These are phyloP conservation scores for Plasmopara halstedii DNA, from an alignment of 352 stramenopile genomes.

Conservation along the genomic window DNA sequence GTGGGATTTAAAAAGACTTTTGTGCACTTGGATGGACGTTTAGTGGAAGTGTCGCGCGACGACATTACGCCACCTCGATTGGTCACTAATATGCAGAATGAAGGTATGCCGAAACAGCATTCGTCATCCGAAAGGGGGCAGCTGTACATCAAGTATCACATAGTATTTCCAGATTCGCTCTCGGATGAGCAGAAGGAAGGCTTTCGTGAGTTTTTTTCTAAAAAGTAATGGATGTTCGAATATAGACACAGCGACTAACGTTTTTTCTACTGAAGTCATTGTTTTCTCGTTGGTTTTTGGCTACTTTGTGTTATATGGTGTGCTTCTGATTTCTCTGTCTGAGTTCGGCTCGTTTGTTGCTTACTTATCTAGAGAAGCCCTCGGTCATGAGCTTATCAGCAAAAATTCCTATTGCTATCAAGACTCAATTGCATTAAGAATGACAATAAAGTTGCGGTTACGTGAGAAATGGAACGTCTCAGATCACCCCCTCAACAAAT, in stretches of 20 bases:
- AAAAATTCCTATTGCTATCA: too few species aligned
- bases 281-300: not conserved
- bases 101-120: slow-evolving; percentile 94
- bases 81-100: slow-evolving; percentile 80
- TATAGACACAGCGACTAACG: not conserved
- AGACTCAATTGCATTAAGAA: too few species aligned
- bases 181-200: slow-evolving; percentile 73
- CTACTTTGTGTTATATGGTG: too few species aligned
- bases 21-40: slow-evolving; percentile 90
- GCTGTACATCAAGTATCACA: slow-evolving; percentile 94
- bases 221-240: slow-evolving; percentile 21
- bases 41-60: slow-evolving; percentile 83
- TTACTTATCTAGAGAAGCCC: too few species aligned
- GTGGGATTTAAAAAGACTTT: slow-evolving; percentile 90
- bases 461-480: too few species aligned
- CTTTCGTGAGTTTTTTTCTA: slow-evolving; percentile 45
- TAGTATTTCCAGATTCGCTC: slow-evolving; percentile 90
- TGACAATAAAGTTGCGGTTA: too few species aligned
- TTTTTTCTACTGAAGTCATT: not conserved
- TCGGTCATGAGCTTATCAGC: too few species aligned
- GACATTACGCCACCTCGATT: slow-evolving; percentile 89
- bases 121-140: slow-evolving; percentile 77
- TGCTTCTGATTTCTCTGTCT: too few species aligned
- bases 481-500: too few species aligned
- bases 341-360: too few species aligned